These are phyloP conservation scores for Marvania coccoides DNA, from an alignment of 139 green algal genomes.

Conservation along the genomic window DNA sequence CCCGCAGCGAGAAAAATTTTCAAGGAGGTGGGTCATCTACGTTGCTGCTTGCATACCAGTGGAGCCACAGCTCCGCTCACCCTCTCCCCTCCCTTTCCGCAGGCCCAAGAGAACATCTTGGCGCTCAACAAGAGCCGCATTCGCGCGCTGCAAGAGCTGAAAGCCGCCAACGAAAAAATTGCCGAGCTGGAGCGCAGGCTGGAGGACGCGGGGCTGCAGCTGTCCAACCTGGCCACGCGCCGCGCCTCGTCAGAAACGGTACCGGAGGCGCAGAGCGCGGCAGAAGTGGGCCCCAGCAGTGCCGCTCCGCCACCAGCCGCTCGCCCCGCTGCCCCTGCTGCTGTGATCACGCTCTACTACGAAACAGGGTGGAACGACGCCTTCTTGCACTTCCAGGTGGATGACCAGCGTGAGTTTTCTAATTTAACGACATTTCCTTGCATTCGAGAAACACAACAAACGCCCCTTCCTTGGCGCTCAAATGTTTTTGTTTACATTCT, in stretches of 20 bases:
- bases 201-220: not conserved
- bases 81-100: not conserved
- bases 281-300: not conserved
- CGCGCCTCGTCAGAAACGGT: not conserved
- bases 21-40: not conserved
- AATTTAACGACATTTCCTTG: not conserved
- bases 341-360: slow-evolving; percentile 15
- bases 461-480: not conserved
- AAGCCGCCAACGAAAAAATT: slow-evolving; percentile 15
- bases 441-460: not conserved
- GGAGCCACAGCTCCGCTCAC: not conserved
- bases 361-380: slow-evolving; percentile 8
- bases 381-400: slow-evolving; percentile 11
- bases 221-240: not conserved
- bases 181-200: slow-evolving; percentile 14
- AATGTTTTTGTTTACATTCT: too few relatives aligned
- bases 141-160: slow-evolving; percentile 25
- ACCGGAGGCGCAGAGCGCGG: not conserved
- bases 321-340: not conserved
- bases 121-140: slow-evolving; percentile 21
- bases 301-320: not conserved
- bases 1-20: slow-evolving; percentile 15
- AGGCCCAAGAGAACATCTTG: slow-evolving; percentile 28
- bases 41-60: not conserved
- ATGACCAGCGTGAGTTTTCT: not conserved